phyloP scores from a whole-genome alignment of 768 basidiomycete genomes.

The Kwoniella shandongensis region DNA sequence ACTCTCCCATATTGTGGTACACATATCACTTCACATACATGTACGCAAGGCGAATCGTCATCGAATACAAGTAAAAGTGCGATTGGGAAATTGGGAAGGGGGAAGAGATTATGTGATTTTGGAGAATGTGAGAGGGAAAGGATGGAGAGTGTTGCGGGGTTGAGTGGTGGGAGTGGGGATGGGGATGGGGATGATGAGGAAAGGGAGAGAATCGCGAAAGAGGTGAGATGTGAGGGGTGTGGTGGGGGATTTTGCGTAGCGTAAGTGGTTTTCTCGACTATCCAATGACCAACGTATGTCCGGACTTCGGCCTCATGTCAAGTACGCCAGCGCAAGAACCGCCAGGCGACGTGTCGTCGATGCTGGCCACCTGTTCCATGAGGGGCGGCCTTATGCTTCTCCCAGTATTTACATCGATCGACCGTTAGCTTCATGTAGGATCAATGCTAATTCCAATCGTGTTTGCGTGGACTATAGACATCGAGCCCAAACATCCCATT shows the following conservation, averaged over 20 bases:
- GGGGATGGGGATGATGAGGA: slow-evolving; percentile 18
- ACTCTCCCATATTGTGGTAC: slow-evolving; percentile 20
- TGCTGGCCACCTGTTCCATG: no score
- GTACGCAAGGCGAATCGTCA: neutral
- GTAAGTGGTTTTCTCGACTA: slow-evolving; percentile 27
- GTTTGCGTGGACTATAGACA: no score
- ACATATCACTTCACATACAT: slow-evolving; percentile 34
- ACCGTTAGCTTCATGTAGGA: no score
- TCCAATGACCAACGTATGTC: no score
- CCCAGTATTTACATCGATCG: no score
- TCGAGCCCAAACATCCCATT: slow-evolving; percentile 31
- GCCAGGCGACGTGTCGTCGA: no score
- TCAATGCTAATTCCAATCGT: no score
- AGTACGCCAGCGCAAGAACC: no score
- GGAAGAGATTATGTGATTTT: slow-evolving; percentile 20
- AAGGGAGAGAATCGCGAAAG: slow-evolving; percentile 19
- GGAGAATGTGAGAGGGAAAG: slow-evolving; percentile 28
- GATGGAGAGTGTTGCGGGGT: slow-evolving; percentile 35
- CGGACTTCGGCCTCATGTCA: neutral
- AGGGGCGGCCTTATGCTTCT: no score
- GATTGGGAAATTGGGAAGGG: slow-evolving; percentile 10
- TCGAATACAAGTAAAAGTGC: neutral
- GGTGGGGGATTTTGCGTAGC: slow-evolving; percentile 28
- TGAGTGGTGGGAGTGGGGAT: slow-evolving; percentile 2
- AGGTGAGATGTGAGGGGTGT: slow-evolving; percentile 31